Conservation (phyloP, 176 grass and related monocot species). For the Poa pratensis region DNA sequence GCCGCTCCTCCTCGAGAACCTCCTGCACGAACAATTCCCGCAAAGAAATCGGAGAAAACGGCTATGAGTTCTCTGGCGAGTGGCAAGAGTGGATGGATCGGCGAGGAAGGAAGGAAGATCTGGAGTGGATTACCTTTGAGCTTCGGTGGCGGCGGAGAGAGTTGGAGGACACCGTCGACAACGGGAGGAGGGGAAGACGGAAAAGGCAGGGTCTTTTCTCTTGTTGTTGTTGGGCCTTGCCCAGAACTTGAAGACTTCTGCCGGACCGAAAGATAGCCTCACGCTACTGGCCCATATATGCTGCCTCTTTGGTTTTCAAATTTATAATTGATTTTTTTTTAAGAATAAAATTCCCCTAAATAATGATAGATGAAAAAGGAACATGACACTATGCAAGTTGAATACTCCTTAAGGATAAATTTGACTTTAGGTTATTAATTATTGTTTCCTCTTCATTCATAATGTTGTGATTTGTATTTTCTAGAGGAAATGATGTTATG, state of each 20-base stretch:
- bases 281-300: neutral
- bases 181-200: neutral
- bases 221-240: conserved; percentile 24
- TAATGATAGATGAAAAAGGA: too few species aligned
- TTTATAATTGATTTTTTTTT: neutral
- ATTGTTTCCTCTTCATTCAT: too few species aligned
- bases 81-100: neutral
- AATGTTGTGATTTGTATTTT: too few species aligned
- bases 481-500: too few species aligned
- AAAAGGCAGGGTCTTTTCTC: neutral
- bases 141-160: conserved; percentile 25
- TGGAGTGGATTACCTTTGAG: conserved; percentile 19
- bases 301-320: neutral
- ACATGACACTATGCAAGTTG: too few species aligned
- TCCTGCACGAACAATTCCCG: conserved; percentile 7
- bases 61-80: neutral
- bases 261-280: neutral
- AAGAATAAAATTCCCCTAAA: too few species aligned
- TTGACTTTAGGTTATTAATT: too few species aligned
- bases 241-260: neutral
- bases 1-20: neutral
- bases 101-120: conserved; percentile 13
- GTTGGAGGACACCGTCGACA: neutral
- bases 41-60: neutral
- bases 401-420: too few species aligned